Conservation (phyloP, 1,139 yeast genomes). For the Komagataea norvegica region DNA sequence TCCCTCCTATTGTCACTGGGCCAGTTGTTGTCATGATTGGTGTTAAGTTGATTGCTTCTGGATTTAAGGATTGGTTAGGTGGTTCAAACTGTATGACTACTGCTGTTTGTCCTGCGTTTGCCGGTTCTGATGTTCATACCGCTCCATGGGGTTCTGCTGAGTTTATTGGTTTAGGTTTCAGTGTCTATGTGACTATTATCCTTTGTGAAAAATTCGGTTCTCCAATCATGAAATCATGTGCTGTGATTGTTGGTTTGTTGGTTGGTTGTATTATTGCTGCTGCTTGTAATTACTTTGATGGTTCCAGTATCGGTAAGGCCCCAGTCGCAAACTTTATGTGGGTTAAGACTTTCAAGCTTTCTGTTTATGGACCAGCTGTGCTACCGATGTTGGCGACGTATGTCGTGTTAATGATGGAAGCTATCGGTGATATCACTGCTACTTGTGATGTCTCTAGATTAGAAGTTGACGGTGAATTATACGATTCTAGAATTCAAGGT, state of each 20-base stretch:
- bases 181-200: constrained; percentile 70
- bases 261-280: constrained; percentile 92
- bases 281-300: constrained; percentile 79
- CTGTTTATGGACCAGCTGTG: constrained; percentile 77
- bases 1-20: constrained; percentile 89
- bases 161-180: constrained; percentile 80
- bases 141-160: constrained; percentile 82
- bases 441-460: constrained; percentile 84
- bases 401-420: constrained; percentile 80
- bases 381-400: constrained; percentile 83
- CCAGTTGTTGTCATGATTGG: constrained; percentile 88
- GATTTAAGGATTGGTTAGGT: constrained; percentile 86
- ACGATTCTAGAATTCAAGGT: constrained; percentile 85
- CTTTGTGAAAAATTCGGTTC: constrained; percentile 82
- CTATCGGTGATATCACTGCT: constrained; percentile 91
- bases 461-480: constrained; percentile 73
- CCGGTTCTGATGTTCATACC: constrained; percentile 43
- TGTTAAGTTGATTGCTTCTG: constrained; percentile 57
- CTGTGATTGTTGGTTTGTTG: constrained; percentile 77
- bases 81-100: constrained; percentile 61
- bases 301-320: constrained; percentile 54
- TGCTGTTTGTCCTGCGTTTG: constrained; percentile 39
- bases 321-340: constrained; percentile 81
- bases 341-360: constrained; percentile 76
- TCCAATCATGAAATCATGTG: constrained; percentile 90